phyloP scores from a whole-genome alignment of 1,139 yeast genomes.

The Hyphopichia fennica region DNA sequence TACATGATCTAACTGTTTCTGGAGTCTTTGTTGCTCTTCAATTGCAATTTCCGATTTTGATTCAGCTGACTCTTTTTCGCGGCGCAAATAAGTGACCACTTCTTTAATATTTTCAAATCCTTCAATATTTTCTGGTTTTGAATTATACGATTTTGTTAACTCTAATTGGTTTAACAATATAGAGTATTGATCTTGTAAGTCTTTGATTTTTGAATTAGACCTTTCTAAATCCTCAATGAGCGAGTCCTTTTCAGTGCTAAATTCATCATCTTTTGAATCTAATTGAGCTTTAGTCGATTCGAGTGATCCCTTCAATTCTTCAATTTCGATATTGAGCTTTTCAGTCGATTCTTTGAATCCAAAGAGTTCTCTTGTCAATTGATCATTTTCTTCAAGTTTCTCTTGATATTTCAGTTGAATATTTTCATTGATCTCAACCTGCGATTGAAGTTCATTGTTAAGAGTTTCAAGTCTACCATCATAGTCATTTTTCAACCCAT shows the following conservation, averaged over 20 bases:
- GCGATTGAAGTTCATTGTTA: constrained; percentile 49
- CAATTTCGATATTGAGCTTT: constrained; percentile 34
- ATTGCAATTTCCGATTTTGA: constrained; percentile 51
- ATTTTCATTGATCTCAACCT: constrained; percentile 47
- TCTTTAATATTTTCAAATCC: constrained; percentile 42
- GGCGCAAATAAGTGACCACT: constrained; percentile 62
- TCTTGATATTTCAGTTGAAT: constrained; percentile 56
- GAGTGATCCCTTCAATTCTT: constrained; percentile 28
- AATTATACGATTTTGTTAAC: constrained; percentile 20
- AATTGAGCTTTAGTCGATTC: constrained; percentile 16
- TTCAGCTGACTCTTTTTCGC: constrained; percentile 75
- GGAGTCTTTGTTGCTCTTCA: constrained; percentile 51
- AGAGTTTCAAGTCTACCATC: constrained; percentile 31
- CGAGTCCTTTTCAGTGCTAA: constrained; percentile 23
- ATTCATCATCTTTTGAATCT: constrained; percentile 24
- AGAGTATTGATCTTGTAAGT: constrained; percentile 64
- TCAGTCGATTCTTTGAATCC: constrained; percentile 44
- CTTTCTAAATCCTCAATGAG: constrained; percentile 56
- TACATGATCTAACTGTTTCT: constrained; percentile 40
- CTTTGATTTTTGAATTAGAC: constrained; percentile 49
- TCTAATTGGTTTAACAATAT: constrained; percentile 73
- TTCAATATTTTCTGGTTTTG: constrained; percentile 9
- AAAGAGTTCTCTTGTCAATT: constrained; percentile 47
- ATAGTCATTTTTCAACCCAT: constrained; percentile 32
- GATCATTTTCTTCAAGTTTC: constrained; percentile 58